phyloP scores from a whole-genome alignment of 2,329 filamentous ascomycete species.

The Coniella vitis region DNA sequence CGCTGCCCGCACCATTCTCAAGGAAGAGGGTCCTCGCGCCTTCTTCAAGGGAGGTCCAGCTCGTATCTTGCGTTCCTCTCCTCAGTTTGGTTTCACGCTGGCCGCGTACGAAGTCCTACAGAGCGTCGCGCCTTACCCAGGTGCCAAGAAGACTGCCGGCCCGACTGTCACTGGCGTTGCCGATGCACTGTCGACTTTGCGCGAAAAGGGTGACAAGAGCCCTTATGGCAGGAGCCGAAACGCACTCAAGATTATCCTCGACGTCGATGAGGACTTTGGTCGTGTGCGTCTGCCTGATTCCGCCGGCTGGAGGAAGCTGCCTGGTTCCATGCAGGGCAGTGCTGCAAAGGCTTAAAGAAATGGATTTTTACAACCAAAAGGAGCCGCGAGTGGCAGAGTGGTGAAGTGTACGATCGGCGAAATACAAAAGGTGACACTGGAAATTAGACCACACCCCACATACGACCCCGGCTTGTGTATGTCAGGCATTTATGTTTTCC shows the following conservation, averaged over 20 bases:
- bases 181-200: conserved; percentile 57
- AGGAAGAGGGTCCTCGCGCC: conserved; percentile 87
- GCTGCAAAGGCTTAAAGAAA: conserved; percentile 9
- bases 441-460: neutral
- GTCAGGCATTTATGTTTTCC: too few species aligned
- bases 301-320: conserved; percentile 47
- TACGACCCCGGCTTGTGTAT: neutral
- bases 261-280: conserved; percentile 91
- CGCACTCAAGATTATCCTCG: conserved; percentile 89
- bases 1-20: conserved; percentile 73
- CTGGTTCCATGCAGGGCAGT: conserved; percentile 40
- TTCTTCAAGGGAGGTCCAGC: conserved; percentile 99
- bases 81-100: conserved; percentile 96
- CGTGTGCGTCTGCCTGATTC: conserved; percentile 55
- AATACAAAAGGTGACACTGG: neutral
- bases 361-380: neutral
- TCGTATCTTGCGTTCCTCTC: conserved; percentile 88
- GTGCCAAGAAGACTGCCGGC: conserved; percentile 41
- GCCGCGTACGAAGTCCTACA: conserved; percentile 92
- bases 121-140: conserved; percentile 71
- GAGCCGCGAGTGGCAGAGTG: too few species aligned
- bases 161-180: conserved; percentile 51
- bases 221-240: conserved; percentile 66
- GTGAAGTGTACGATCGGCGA: too few species aligned
- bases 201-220: conserved; percentile 50